A percentile compares a stretch with the other conserved stretches of the same genome.
phyloP scores from a whole-genome alignment of 2,329 filamentous ascomycete species.

The Whalleya microplaca region DNA sequence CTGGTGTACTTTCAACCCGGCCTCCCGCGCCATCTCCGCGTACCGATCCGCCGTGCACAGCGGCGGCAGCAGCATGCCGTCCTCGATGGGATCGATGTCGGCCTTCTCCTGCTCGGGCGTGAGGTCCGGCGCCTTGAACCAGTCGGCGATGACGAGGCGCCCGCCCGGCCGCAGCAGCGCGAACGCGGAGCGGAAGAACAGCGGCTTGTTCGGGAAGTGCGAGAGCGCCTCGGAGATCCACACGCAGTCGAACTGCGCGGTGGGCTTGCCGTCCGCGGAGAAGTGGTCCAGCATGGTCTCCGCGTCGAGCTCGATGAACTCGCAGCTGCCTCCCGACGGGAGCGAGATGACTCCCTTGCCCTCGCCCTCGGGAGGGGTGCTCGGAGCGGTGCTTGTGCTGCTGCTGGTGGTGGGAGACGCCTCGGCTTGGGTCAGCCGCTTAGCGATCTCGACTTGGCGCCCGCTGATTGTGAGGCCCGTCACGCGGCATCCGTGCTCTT shows the following conservation, averaged over 20 bases:
- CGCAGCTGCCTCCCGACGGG: neutral
- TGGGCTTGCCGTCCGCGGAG: constrained; percentile 31
- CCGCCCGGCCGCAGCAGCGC: constrained; percentile 49
- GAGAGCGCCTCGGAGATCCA: constrained; percentile 67
- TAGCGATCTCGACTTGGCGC: constrained; percentile 62
- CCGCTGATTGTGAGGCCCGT: constrained; percentile 64
- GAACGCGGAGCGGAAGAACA: constrained; percentile 60
- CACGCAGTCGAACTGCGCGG: constrained; percentile 53
- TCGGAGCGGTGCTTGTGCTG: constrained; percentile 2
- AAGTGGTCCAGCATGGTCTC: constrained; percentile 63
- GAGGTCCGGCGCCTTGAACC: constrained; percentile 60
- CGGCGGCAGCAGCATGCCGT: constrained; percentile 64
- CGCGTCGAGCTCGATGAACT: constrained; percentile 62
- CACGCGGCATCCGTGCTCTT: constrained; percentile 53
- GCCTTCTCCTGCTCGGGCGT: constrained; percentile 44
- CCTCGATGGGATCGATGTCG: constrained; percentile 64
- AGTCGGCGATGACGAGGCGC: constrained; percentile 60
- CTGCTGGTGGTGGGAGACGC: constrained; percentile 14
- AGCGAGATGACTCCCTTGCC: constrained; percentile 42
- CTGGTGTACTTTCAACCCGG: constrained; percentile 50
- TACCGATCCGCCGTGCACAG: constrained; percentile 59
- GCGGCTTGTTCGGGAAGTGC: constrained; percentile 61
- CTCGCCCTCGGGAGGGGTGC: too few species aligned
- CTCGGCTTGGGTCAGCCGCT: constrained; percentile 47
- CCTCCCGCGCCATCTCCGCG: constrained; percentile 51